A percentile compares a stretch with the other conserved stretches of the same genome.
phyloP scores from a whole-genome alignment of 2,329 filamentous ascomycete species.

The Trichoderma endophyticum region DNA sequence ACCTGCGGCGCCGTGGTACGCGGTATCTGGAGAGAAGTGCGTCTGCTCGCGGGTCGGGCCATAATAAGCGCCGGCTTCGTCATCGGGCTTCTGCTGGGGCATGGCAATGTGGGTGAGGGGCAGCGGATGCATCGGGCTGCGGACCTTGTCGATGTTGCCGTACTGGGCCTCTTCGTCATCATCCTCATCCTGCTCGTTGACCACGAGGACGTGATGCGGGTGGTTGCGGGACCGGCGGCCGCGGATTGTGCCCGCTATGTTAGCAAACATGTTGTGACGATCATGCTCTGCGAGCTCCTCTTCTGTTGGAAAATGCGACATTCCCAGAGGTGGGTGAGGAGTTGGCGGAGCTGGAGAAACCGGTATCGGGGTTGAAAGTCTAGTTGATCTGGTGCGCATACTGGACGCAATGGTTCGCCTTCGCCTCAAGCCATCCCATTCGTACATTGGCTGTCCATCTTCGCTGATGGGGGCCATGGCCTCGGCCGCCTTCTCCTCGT shows the following conservation, averaged over 20 bases:
- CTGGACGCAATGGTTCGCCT: constrained; percentile 54
- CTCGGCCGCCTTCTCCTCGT: constrained; percentile 72
- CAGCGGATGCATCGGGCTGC: constrained; percentile 59
- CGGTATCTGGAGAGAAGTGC: constrained; percentile 45
- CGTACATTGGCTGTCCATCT: constrained; percentile 65
- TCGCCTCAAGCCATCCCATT: constrained; percentile 88
- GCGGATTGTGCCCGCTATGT: constrained; percentile 54
- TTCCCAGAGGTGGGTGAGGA: constrained; percentile 58
- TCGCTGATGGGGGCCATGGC: constrained; percentile 73
- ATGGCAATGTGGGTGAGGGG: constrained; percentile 60
- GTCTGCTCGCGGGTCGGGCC: constrained; percentile 41
- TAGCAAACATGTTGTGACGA: constrained; percentile 49
- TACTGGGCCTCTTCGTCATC: constrained; percentile 24
- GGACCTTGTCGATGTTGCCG: constrained; percentile 38
- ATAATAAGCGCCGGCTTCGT: constrained; percentile 42
- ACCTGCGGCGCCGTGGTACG: constrained; percentile 47
- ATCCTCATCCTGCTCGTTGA: constrained; percentile 31
- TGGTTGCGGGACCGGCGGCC: constrained; percentile 25
- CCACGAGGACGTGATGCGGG: constrained; percentile 32
- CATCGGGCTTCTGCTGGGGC: constrained; percentile 43
- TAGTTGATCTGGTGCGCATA: constrained; percentile 28
- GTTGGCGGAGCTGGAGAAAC: constrained; percentile 20
- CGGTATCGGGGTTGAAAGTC: constrained; percentile 28
- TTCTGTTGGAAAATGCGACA: constrained; percentile 73
- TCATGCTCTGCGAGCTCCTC: constrained; percentile 58